Conservation (phyloP, 257 asterid genomes). For the Schizonepeta tenuifolia region DNA sequence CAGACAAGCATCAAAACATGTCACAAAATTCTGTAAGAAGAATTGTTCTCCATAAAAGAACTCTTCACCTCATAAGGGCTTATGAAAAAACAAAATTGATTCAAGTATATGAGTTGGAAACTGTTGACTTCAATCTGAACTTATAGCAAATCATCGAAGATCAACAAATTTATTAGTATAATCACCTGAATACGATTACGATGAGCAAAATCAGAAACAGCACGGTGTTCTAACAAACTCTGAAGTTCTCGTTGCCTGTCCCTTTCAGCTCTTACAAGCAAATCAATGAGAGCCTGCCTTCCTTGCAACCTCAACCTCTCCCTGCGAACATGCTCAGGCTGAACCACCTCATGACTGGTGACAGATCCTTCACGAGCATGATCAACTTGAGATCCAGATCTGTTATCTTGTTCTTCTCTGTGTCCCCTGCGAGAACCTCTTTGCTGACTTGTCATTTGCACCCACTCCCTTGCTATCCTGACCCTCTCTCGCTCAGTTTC, state of each 20-base stretch:
- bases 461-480: constrained; percentile 87
- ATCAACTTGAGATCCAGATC: constrained; percentile 55
- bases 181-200: constrained; percentile 65
- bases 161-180: neutral
- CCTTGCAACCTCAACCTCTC: constrained; percentile 80
- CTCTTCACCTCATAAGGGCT: neutral
- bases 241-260: constrained; percentile 82
- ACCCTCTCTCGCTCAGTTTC: constrained; percentile 95
- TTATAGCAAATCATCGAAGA: constrained; percentile 11
- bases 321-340: constrained; percentile 52
- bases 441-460: constrained; percentile 93
- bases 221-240: constrained; percentile 77
- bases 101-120: neutral
- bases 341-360: constrained; percentile 53
- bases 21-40: neutral
- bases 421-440: constrained; percentile 69
- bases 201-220: constrained; percentile 85
- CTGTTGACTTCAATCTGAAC: constrained; percentile 1
- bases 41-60: neutral
- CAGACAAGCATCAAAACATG: constrained; percentile 10
- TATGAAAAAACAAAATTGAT: neutral
- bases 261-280: constrained; percentile 74
- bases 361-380: constrained; percentile 55
- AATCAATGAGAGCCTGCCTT: constrained; percentile 76
- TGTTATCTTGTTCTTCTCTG: constrained; percentile 58